Conservation (phyloP, 2,329 filamentous ascomycete species). For the Neofusicoccum ribis region DNA sequence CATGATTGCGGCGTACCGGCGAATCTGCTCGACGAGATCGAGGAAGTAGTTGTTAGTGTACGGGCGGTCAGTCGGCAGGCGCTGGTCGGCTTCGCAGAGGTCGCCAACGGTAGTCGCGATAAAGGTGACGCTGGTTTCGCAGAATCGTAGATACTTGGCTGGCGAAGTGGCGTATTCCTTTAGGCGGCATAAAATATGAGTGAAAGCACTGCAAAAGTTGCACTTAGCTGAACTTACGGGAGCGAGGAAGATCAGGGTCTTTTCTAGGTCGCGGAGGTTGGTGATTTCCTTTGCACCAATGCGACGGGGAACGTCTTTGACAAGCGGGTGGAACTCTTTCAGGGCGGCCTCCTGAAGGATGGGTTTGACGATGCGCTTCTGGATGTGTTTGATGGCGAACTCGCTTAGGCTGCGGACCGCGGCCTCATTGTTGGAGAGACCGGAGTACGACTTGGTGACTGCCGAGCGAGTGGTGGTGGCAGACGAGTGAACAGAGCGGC, state of each 20-base stretch:
- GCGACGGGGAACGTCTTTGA: constrained; percentile 74
- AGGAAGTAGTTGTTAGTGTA: constrained; percentile 97
- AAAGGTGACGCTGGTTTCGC: constrained; percentile 84
- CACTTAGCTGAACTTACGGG: constrained; percentile 70
- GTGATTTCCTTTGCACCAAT: constrained; percentile 84
- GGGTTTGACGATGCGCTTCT: constrained; percentile 73
- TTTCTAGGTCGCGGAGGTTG: constrained; percentile 90
- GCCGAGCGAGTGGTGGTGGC: constrained; percentile 38
- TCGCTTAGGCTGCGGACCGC: constrained; percentile 64
- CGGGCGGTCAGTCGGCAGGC: constrained; percentile 78
- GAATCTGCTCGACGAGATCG: constrained; percentile 91
- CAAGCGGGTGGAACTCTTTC: constrained; percentile 77
- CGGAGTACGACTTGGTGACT: constrained; percentile 47
- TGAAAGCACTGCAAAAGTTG: constrained; percentile 62
- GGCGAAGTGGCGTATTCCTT: constrained; percentile 73
- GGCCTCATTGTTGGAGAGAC: constrained; percentile 35
- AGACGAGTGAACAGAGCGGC: constrained; percentile 40
- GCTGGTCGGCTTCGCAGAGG: constrained; percentile 82
- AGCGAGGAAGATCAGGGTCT: constrained; percentile 86
- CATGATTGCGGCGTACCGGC: constrained; percentile 83
- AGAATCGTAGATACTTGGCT: constrained; percentile 81
- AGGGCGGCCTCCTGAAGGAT: constrained; percentile 72
- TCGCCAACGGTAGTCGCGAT: constrained; percentile 86
- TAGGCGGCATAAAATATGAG: constrained; percentile 59
- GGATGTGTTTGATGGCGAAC: constrained; percentile 74